Conservation (phyloP, 768 basidiomycete species). For the Lentinula raphanica region DNA sequence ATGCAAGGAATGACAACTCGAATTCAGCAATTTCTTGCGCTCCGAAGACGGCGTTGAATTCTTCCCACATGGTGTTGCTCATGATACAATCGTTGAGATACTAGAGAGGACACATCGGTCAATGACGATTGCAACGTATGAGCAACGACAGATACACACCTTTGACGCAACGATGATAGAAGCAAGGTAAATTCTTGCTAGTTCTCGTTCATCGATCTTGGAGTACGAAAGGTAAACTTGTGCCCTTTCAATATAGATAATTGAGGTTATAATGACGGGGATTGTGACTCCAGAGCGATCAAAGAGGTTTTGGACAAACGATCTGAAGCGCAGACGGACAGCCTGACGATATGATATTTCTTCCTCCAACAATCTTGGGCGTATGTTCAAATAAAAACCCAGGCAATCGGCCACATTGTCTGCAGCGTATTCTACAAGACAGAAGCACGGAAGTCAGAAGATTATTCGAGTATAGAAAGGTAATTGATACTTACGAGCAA, state of each 20-base stretch:
- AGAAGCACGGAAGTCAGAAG: too few species aligned
- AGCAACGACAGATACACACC: slow-evolving; percentile 30
- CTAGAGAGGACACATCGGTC: slow-evolving; percentile 26
- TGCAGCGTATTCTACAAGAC: slow-evolving; percentile 72
- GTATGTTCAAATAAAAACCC: slow-evolving; percentile 66
- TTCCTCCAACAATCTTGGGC: slow-evolving; percentile 44
- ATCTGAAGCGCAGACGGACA: slow-evolving; percentile 51
- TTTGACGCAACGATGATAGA: slow-evolving; percentile 83
- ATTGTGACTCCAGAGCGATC: slow-evolving; percentile 63
- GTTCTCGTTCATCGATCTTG: slow-evolving; percentile 68
- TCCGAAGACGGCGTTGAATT: slow-evolving; percentile 77
- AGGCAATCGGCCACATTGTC: slow-evolving; percentile 68
- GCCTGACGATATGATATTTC: slow-evolving; percentile 40
- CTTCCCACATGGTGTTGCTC: slow-evolving; percentile 85
- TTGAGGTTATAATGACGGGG: slow-evolving; percentile 60
- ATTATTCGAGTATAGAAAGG: too few species aligned
- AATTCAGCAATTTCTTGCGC: slow-evolving; percentile 76
- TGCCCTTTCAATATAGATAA: slow-evolving; percentile 74
- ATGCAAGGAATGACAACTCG: slow-evolving; percentile 75
- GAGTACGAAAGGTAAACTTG: slow-evolving; percentile 74
- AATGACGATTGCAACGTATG: too few species aligned
- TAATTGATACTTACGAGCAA: slow-evolving; percentile 73
- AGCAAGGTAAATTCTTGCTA: slow-evolving; percentile 87
- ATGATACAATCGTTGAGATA: slow-evolving; percentile 86
- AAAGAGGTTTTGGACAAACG: slow-evolving; percentile 63